Base-by-base conservation (phyloP, 225 moss, liverwort and hornwort species). In the Bryum argenteum region DNA sequence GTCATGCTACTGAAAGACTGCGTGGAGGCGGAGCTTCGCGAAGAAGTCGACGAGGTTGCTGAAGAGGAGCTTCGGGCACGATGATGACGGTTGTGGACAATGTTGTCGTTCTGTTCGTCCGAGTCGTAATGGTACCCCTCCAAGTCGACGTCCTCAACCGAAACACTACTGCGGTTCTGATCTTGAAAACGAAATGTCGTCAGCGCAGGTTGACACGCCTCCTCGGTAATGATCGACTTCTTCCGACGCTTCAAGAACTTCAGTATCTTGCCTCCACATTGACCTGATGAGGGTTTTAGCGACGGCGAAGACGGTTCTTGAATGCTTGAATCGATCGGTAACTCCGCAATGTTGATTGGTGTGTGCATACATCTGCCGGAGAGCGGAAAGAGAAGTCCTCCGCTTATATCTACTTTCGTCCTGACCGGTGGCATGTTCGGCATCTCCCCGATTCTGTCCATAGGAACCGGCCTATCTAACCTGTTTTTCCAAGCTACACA, bases 61-160 rank as follows among this genome's bases (percentile, higher is more conserved):
- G 78, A 82, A 53, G 71, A 71, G 44, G 63, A 71, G 37, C 56
- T 67, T 45, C 61, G 53, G 11, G 57, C 61, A 53, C 42, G 53
- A 39, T 50, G 69, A 54, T 72, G 72, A 37, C 64, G 67, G 37
- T 41, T 57, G 16, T 58, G 58, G 51, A 26, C 47, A 0, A 68
- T 19, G 48, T 54, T 60, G n/a, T 70, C 79, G 8, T 53, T 76
- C 14, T 54, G 58, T 40, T 83, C 79, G 52, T 83, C 79, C 8
- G 83, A 79, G 69, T 83, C 83, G 69, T 83, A 83, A 19, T 65
- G 75, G 66, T 79, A 83, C 42, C 76, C 64, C 54, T 79, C 83
- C 69, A 79, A 26, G 33, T 81, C 67, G 1, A 79, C 72, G 42
- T 83, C 72, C 65, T 65, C 69, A 3, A 79, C 75, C 17, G 78